Evolutionary conservation across 345 rosid species (phyloP), one percentile per base, ranked within the genome.

Genomic region (Salix caprea): DNA sequence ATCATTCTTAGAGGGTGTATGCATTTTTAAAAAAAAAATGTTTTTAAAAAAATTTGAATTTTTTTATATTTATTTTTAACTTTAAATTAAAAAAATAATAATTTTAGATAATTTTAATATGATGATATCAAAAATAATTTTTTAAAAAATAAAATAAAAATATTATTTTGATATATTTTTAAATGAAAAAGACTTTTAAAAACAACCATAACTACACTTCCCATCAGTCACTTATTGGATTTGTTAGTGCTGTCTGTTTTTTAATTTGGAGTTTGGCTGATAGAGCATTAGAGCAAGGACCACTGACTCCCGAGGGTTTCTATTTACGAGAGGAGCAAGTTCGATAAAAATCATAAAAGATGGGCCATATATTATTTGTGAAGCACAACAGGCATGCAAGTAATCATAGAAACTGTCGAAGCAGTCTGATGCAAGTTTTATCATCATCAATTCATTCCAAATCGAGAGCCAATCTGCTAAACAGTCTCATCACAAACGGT

Each of bases 121-220:
- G 0, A 0, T 34, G 6, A 34, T 34, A 34, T 32, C 3, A 34
- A 34, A 34, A 34, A 0, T 34, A 0, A 34, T 36, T 36, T n/a
- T 34, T 34, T 0, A 34, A 34, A 28, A 28, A 28, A 28, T 28
- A 28, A 28, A 28, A 28, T 28, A 36, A 36, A 34, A 36, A 36
- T 36, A 36, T 36, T 36, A 4, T 36, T 36, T 36, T 6, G 1
- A 36, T 36, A 0, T 36, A 36, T 5, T 36, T 36, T 36, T 36
- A 5, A 36, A 36, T 36, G 0, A 36, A 36, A 36, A 36, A 36
- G 0, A 36, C 1, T 5, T 36, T 36, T 0, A 36, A 36, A 5
- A 5, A 36, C 1, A 36, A 36, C 37, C 5, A 5, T 1, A 5
- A 5, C 1, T 5, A 5, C 7, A 0, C 6, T 5, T 5, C 6